Conservation (phyloP, 2,329 filamentous ascomycete genomes). For the Tolypocladium pustulatum region DNA sequence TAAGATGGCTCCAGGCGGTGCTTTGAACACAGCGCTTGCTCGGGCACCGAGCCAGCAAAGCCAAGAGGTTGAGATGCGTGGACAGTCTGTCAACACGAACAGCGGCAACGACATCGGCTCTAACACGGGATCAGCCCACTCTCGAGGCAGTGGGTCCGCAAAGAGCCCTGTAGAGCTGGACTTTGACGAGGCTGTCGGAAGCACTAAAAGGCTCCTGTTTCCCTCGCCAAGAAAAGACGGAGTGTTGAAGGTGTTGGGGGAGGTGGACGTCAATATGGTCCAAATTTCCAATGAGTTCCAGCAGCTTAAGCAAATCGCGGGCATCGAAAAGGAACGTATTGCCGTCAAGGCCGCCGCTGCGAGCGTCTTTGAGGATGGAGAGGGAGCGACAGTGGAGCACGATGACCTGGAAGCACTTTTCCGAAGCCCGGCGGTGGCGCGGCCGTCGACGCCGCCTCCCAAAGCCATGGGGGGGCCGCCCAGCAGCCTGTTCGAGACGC, state of each 20-base stretch:
- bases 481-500: conserved; percentile 47
- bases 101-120: conserved; percentile 11
- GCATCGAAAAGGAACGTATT: conserved; percentile 33
- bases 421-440: conserved; percentile 37
- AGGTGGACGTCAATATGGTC: conserved; percentile 43
- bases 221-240: conserved; percentile 63
- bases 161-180: conserved; percentile 46
- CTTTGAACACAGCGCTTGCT: conserved; percentile 8
- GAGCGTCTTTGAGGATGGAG: conserved; percentile 10
- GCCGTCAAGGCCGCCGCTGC: background rate
- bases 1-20: conserved; percentile 10
- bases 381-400: conserved; percentile 22
- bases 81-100: background rate
- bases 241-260: conserved; percentile 49
- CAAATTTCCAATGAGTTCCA: conserved; percentile 29
- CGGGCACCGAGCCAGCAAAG: background rate
- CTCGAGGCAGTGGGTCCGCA: conserved; percentile 43
- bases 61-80: background rate
- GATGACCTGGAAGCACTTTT: conserved; percentile 57
- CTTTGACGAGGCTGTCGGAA: conserved; percentile 36
- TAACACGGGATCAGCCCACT: conserved; percentile 36
- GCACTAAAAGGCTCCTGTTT: conserved; percentile 62
- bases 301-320: conserved; percentile 18
- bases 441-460: conserved; percentile 43
- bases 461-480: conserved; percentile 26